Evolutionary conservation across 2,329 filamentous ascomycete species (phyloP).

Genomic region (Colletotrichum tofieldiae): DNA sequence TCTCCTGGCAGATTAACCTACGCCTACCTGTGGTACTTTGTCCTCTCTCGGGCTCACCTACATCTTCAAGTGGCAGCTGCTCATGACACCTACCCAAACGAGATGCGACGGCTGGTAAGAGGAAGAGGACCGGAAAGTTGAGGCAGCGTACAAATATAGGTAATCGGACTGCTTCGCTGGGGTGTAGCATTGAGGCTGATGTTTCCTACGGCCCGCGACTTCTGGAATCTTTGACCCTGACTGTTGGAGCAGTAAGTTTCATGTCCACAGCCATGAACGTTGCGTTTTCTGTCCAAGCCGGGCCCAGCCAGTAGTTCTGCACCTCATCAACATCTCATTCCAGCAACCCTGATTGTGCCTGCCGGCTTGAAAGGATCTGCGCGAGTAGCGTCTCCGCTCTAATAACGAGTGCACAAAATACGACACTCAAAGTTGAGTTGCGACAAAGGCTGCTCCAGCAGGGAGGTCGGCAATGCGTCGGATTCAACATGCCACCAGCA

Average conservation of each 20-base stretch:
- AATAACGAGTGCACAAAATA: conserved; percentile 11
- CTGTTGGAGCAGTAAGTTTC: background rate
- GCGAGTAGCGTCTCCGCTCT: conserved; percentile 25
- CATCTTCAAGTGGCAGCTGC: background rate
- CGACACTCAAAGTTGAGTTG: background rate
- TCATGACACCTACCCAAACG: background rate
- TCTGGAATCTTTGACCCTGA: background rate
- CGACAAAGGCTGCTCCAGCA: background rate
- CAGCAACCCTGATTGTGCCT: conserved; percentile 14
- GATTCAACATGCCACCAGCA: background rate
- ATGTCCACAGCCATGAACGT: background rate
- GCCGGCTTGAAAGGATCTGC: conserved; percentile 27
- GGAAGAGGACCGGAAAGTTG: too few species aligned
- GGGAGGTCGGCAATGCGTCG: background rate
- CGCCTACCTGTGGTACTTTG: background rate
- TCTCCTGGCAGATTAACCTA: background rate
- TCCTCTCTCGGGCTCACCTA: background rate
- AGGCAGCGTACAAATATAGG: too few species aligned
- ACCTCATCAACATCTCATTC: conserved; percentile 11
- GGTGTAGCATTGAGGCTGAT: too few species aligned
- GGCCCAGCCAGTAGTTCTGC: conserved; percentile 3
- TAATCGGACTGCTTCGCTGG: too few species aligned
- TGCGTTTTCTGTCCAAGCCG: conserved; percentile 6
- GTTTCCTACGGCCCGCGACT: too few species aligned
- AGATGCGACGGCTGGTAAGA: too few species aligned